A percentile compares a stretch with the other conserved stretches of the same genome.
These are phyloP conservation scores for Eucalyptus dawsonii DNA, from an alignment of 345 rosid species.

Conservation along the genomic window DNA sequence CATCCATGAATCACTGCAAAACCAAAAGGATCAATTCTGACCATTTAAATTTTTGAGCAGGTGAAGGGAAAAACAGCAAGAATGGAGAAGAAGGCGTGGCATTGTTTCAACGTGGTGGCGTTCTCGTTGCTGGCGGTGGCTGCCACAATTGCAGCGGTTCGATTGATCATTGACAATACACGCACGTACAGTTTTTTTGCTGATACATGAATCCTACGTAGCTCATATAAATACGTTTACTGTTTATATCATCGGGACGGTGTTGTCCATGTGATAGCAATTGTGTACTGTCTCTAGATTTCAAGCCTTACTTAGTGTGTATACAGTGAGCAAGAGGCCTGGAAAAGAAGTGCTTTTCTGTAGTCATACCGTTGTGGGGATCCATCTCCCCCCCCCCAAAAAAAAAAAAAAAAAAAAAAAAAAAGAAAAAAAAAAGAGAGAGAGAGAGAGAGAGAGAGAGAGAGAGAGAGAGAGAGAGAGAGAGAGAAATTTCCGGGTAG, in stretches of 20 bases:
- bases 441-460: rapidly evolving
- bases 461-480: not conserved
- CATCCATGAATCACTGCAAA: not conserved
- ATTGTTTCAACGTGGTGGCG: conserved; percentile 3
- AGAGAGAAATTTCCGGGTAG: not conserved
- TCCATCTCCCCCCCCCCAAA: not conserved
- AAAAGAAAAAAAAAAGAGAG: rapidly evolving
- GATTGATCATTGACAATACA: not conserved
- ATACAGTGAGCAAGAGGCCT: not conserved
- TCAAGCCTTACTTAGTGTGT: not conserved
- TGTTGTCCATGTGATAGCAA: not conserved
- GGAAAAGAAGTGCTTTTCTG: not conserved
- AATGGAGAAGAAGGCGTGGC: conserved; percentile 6
- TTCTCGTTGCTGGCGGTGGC: conserved; percentile 2
- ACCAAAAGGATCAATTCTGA: not conserved
- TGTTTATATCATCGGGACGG: not conserved
- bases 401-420: rapidly evolving
- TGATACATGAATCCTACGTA: not conserved
- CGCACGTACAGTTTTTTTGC: conserved; percentile 8
- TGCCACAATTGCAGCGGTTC: conserved; percentile 2
- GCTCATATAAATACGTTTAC: not conserved
- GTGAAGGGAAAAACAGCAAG: conserved; percentile 5
- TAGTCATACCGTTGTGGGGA: not conserved
- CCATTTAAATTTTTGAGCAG: not conserved
- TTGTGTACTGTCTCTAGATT: not conserved